Base-by-base conservation (phyloP, 2,329 filamentous ascomycete genomes). In the Ascomycota sp. region DNA sequence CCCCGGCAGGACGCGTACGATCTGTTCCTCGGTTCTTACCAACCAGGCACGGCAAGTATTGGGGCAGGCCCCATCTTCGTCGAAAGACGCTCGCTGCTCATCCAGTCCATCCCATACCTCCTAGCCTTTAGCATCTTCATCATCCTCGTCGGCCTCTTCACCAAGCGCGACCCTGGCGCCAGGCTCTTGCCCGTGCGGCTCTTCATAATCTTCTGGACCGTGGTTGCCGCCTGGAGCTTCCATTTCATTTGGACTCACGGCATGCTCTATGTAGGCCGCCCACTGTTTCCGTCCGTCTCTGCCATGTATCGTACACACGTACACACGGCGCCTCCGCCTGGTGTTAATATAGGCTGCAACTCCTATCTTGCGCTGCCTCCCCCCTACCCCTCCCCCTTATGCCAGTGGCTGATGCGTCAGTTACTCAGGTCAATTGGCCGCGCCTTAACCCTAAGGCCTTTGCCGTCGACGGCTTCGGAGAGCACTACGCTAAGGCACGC, bases 1-100 rank as follows among this genome's bases (percentile, higher is more conserved):
- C 86, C 86, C 8, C 67, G 85, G 36, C 89, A 98, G 53, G 91
- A 98, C 56, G 79, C 79, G 3, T 98, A 91, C 43, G 89, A 98
- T 49, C 61, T 98, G 8, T 95, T 98, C 57, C 61, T 94, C 19
- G 89, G 89, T 25, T 67, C 69, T 6, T 93, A 94, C 54, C 66
- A 79, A 20, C 82, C 85, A 4, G 70, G 72, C 17, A 65, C 70
- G 23, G 71, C 73, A 20, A 70, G 70, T 32, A 70, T 81, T 31
- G 78, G 80, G 21, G 71, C 69, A 20, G 65, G 68, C 26, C 63
- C 78, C 29, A 63, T 92, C 28, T 94, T 95, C 47, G 69, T 75
- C 7, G 89, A 98, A 52, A 69, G 75, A 30, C 62, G 89, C 33
- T 91, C 91, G 0, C 54, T 94, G 11, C 63, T 91, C 36, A 78